Evolutionary conservation across 805 yeast genomes (phyloP), one percentile per base, ranked within the genome.

Genomic region (Metschnikowia shivogae): DNA sequence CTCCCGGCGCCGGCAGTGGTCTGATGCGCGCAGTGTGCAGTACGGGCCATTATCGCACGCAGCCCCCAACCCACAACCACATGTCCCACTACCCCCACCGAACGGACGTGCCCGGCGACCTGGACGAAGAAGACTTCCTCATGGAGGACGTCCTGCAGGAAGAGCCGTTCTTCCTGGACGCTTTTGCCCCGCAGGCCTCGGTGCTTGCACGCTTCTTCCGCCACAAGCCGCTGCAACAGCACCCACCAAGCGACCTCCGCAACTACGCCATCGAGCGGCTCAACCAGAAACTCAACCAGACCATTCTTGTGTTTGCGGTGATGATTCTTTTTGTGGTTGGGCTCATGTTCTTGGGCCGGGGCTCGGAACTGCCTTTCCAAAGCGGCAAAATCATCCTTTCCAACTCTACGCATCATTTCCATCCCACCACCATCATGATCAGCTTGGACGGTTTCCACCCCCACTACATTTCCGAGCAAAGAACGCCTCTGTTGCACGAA

Each of bases 401-500:
- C 31, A 88, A 88, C 59, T 85, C 88, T 1, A 84, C 95, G 0
- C 81, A 78, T 50, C 68, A 68, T 3, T 87, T 82, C 62, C 70
- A 82, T 55, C 86, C 93, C n/a, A 81, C 95, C 7, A 90, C 97
- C 1, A 65, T 90, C 1, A 60, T 89, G 37, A 71, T 90, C 1
- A 88, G 96, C 0, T 63, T 92, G 26, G 96, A 88, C 61, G 97
- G 96, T 8, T 85, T 90, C 62, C 95, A 90, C 58, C 97, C 97
- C 3, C 92, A 87, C 57, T 86, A 89, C 60, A 78, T 90, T 10
- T 80, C 83, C 2, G 55, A 75, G 5, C 65, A 70, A 14, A 57
- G 73, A 27, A 90, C 97, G 0, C 98, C 98, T 0, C 70, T 79
- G 31, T 58, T 90, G 60, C 82, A 85, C 57, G 63, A 70, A 8